phyloP scores from a whole-genome alignment of 306 rosid species.

The Glycyrrhiza uralensis region DNA sequence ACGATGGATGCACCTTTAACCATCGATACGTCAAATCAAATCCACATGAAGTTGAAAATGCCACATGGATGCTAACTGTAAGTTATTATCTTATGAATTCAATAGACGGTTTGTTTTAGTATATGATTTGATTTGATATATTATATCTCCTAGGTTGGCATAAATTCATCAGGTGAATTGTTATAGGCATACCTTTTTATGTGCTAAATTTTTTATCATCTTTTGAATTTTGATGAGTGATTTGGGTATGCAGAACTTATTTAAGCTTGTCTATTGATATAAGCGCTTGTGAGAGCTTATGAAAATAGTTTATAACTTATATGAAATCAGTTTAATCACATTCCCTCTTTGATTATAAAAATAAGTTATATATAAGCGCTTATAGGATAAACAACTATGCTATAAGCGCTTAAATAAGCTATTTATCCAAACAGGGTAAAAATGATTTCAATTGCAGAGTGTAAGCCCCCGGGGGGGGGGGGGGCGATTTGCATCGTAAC shows the following conservation, averaged over 20 bases:
- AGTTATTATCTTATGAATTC: conserved; percentile 21
- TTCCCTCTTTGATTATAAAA: too few species aligned
- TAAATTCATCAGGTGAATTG: not conserved
- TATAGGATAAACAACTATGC: too few species aligned
- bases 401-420: too few species aligned
- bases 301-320: too few species aligned
- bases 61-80: conserved; percentile 97
- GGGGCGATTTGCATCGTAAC: not conserved
- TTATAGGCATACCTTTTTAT: not conserved
- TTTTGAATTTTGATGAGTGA: conserved; percentile 8
- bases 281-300: too few species aligned
- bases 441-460: not conserved
- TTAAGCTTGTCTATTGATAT: too few species aligned
- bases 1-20: conserved; percentile 84
- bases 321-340: too few species aligned
- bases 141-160: not conserved
- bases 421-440: too few species aligned
- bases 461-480: too few species aligned
- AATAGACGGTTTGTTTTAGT: not conserved
- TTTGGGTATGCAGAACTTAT: too few species aligned
- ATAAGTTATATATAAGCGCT: too few species aligned
- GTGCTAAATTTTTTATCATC: not conserved
- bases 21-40: conserved; percentile 89
- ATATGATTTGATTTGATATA: not conserved
- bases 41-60: conserved; percentile 91